phyloP scores from a whole-genome alignment of 805 yeast genomes.

The Spathaspora passalidarum region DNA sequence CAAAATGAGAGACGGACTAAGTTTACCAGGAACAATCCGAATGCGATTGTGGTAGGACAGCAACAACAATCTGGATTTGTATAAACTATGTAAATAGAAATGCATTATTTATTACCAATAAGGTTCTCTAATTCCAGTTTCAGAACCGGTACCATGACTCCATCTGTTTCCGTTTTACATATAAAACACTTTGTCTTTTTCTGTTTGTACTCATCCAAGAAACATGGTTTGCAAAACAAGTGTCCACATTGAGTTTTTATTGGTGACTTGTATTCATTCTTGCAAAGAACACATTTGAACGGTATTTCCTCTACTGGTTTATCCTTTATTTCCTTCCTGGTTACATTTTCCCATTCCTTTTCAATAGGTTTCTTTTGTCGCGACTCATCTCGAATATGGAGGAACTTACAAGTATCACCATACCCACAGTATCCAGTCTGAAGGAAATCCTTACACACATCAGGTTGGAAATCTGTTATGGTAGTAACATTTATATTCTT shows the following conservation, averaged over 20 bases:
- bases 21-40: constrained; percentile 1
- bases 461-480: constrained; percentile 83
- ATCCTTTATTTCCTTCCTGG: constrained; percentile 10
- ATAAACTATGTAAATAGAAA: constrained; percentile 4
- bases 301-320: constrained; percentile 35
- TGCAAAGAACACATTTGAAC: constrained; percentile 62
- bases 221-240: constrained; percentile 62
- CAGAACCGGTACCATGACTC: constrained; percentile 54
- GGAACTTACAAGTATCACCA: constrained; percentile 94
- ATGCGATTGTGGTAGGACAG: constrained; percentile 10
- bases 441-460: constrained; percentile 87
- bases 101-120: constrained; percentile 2
- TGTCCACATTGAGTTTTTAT: constrained; percentile 62
- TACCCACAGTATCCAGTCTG: constrained; percentile 95
- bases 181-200: constrained; percentile 48
- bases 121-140: constrained; percentile 22
- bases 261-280: constrained; percentile 51
- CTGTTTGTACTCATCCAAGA: constrained; percentile 42
- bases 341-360: constrained; percentile 65
- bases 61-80: constrained; percentile 21
- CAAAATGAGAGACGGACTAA: not conserved
- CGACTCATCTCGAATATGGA: constrained; percentile 87
- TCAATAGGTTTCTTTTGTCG: constrained; percentile 62
- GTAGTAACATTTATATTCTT: constrained; percentile 58
- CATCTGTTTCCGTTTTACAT: constrained; percentile 61